Conservation (phyloP, 495 filamentous ascomycete species). For the Penicillium malachiteum region DNA sequence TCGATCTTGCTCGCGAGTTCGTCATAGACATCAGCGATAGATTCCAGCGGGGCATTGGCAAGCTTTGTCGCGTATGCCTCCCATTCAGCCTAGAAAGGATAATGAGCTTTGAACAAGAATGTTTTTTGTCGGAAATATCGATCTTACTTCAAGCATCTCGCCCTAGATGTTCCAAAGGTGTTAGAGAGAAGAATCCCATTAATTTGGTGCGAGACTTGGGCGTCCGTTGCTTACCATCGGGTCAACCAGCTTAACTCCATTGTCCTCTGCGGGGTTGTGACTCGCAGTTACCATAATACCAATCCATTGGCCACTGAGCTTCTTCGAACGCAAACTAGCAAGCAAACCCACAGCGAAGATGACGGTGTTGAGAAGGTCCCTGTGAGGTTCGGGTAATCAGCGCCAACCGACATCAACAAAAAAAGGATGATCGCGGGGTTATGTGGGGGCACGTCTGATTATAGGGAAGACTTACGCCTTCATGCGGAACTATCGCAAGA, state of each 20-base stretch:
- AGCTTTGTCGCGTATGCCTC: conserved; percentile 82
- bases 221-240: conserved; percentile 63
- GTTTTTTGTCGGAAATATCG: background rate
- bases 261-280: conserved; percentile 95
- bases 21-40: conserved; percentile 72
- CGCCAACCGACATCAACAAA: conserved; percentile 28
- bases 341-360: conserved; percentile 88
- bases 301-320: conserved; percentile 83
- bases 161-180: conserved; percentile 49
- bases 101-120: conserved; percentile 6
- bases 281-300: conserved; percentile 99
- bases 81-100: conserved; percentile 64
- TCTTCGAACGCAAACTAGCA: conserved; percentile 85
- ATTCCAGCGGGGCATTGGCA: conserved; percentile 76
- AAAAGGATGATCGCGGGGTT: conserved; percentile 30
- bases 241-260: conserved; percentile 97
- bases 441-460: conserved; percentile 39
- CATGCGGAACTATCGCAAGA: conserved; percentile 64
- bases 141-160: conserved; percentile 84
- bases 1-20: conserved; percentile 68
- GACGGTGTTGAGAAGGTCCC: conserved; percentile 74
- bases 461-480: conserved; percentile 60
- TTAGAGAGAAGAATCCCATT: background rate
- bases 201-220: background rate
- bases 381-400: conserved; percentile 29